Evolutionary conservation across 2,329 filamentous ascomycete species (phyloP), one percentile per base, ranked within the genome.

Genomic region (Chaetomiaceae sp.): DNA sequence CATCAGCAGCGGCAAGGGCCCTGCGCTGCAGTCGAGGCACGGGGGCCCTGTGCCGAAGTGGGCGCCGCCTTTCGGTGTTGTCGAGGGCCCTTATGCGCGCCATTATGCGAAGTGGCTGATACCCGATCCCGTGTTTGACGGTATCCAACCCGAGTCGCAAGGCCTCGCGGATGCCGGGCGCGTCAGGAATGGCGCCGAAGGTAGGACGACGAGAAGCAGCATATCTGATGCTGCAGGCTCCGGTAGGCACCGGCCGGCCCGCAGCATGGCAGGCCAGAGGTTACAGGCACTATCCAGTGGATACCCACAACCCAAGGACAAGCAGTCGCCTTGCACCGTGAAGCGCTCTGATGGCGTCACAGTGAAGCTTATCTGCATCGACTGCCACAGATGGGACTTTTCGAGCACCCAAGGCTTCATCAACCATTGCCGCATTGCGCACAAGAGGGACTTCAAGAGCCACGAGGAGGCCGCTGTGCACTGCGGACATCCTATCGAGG

Each of bases 331-430:
- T 53, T 89, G 91, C 69, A 79, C 94, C 60, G 79, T 96, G 67
- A 91, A 90, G 72, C 87, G 91, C 63, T 85, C 87, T 50, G 91
- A 97, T 71, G 89, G 89, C 52, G 80, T 89, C 66, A 84, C 86
- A 59, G 92, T 97, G 59, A 95, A 95, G 71, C 80, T 97, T 45
- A 87, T 95, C 59, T 99, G 94, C 75, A 72, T 88, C 55, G 88
- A 94, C 69, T 97, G 94, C 71, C 80, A 90, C 46, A 82, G 92
- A 59, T 89, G 90, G 68, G 89, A 96, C 69, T 97, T 97, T 66
- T 91, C 88, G 52, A 97, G 91, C 73, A 95, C 91, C 0, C 94
- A 97, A 70, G 94, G 94, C n/a, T 97, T 97, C 72, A 94, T 99
- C 74, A 99, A 99, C 67, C 94, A 99, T 68, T 97, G 92, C 68